Conservation (phyloP, 169 alveolate species). For the Plasmodium gonderi region DNA sequence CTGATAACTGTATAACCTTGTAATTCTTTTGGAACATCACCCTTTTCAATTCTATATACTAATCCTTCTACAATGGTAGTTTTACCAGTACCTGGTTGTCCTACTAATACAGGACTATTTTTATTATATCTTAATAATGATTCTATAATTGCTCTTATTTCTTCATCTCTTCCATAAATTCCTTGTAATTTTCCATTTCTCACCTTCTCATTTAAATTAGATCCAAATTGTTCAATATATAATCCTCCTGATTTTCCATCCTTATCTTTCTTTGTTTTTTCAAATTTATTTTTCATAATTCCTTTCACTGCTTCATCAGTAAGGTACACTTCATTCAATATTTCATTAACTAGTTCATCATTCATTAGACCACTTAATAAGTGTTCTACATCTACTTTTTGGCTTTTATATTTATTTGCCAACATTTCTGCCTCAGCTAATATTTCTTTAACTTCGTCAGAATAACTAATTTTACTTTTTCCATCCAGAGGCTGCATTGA, state of each 20-base stretch:
- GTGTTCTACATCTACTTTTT: slow-evolving; percentile 70
- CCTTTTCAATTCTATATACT: slow-evolving; percentile 70
- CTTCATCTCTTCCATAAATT: slow-evolving; percentile 76
- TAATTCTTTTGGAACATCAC: slow-evolving; percentile 70
- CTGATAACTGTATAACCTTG: slow-evolving; percentile 67
- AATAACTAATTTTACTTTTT: slow-evolving; percentile 8
- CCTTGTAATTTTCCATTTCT: slow-evolving; percentile 67
- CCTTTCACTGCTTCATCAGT: slow-evolving; percentile 50
- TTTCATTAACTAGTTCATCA: slow-evolving; percentile 59
- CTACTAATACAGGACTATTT: slow-evolving; percentile 74
- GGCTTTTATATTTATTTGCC: slow-evolving; percentile 39
- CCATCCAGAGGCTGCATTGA: slow-evolving; percentile 56
- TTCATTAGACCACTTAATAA: slow-evolving; percentile 24
- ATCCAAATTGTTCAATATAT: slow-evolving; percentile 69
- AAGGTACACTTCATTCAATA: slow-evolving; percentile 22
- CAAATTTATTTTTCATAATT: slow-evolving; percentile 20
- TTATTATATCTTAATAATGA: slow-evolving; percentile 61
- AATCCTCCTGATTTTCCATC: slow-evolving; percentile 23
- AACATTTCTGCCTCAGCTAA: slow-evolving; percentile 52
- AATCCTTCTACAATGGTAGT: slow-evolving; percentile 73
- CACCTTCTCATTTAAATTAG: slow-evolving; percentile 65
- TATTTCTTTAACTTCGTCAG: slow-evolving; percentile 29
- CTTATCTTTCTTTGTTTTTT: slow-evolving; percentile 37
- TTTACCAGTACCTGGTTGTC: slow-evolving; percentile 75
- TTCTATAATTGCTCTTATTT: slow-evolving; percentile 67